Conservation (phyloP, 2,329 filamentous ascomycete species). For the Scleromitrula shiraiana region DNA sequence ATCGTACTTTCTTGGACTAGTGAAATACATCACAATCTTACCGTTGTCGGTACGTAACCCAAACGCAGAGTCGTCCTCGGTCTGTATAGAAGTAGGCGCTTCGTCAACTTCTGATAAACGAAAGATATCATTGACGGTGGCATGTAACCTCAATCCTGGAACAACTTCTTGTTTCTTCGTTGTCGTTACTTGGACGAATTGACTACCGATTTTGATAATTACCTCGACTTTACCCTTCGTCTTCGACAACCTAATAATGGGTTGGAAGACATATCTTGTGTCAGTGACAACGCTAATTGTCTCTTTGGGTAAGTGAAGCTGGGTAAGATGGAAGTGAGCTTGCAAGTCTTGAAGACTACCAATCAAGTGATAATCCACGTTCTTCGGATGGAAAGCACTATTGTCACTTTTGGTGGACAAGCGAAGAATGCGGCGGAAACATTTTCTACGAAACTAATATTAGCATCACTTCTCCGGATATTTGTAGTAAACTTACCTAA, state of each 20-base stretch:
- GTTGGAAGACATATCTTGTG: slow-evolving; percentile 56
- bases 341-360: slow-evolving; percentile 59
- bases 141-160: slow-evolving; percentile 51
- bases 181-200: slow-evolving; percentile 63
- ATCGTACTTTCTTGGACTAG: slow-evolving; percentile 55
- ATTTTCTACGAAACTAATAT: slow-evolving; percentile 42
- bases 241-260: slow-evolving; percentile 57
- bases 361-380: slow-evolving; percentile 58
- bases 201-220: slow-evolving; percentile 58
- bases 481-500: slow-evolving; percentile 47
- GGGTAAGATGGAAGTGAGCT: slow-evolving; percentile 57
- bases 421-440: slow-evolving; percentile 55
- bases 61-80: slow-evolving; percentile 60
- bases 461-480: background rate
- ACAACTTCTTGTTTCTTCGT: slow-evolving; percentile 61
- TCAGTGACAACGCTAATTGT: slow-evolving; percentile 62
- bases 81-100: slow-evolving; percentile 54
- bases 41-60: slow-evolving; percentile 60
- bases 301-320: slow-evolving; percentile 60
- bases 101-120: slow-evolving; percentile 60
- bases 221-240: slow-evolving; percentile 65
- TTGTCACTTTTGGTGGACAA: slow-evolving; percentile 51
- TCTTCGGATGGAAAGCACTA: slow-evolving; percentile 54
- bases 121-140: slow-evolving; percentile 63
- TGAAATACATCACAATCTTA: slow-evolving; percentile 66